Conservation (phyloP, 2,329 filamentous ascomycete genomes). For the Penicillium sp. region DNA sequence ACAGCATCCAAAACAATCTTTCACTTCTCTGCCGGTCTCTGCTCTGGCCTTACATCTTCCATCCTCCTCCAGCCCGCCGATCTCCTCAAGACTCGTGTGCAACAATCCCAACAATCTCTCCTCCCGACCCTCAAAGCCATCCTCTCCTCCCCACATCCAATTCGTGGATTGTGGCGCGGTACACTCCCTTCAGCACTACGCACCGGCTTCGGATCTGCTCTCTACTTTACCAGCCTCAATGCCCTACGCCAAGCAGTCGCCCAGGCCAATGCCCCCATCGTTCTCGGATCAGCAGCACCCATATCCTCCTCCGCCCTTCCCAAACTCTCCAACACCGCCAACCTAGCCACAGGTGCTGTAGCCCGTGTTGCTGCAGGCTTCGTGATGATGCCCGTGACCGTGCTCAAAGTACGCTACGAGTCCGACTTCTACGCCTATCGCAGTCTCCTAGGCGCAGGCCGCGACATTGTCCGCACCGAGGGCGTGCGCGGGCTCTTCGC, state of each 20-base stretch:
- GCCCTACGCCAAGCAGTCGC: conserved; percentile 66
- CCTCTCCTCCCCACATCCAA: conserved; percentile 58
- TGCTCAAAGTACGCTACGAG: conserved; percentile 95
- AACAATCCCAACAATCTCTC: conserved; percentile 70
- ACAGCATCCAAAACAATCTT: conserved; percentile 51
- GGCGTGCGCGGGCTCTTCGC: conserved; percentile 83
- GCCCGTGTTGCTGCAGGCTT: conserved; percentile 84
- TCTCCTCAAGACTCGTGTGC: conserved; percentile 90
- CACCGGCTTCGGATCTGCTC: conserved; percentile 84
- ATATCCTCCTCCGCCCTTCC: conserved; percentile 66
- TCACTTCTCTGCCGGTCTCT: conserved; percentile 83
- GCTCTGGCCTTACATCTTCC: conserved; percentile 80
- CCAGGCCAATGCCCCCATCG: conserved; percentile 36
- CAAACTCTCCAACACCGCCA: conserved; percentile 75
- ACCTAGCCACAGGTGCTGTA: conserved; percentile 75
- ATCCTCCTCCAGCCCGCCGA: conserved; percentile 91
- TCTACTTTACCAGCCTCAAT: conserved; percentile 91
- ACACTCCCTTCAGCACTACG: conserved; percentile 88
- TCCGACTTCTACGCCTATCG: conserved; percentile 78
- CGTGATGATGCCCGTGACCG: conserved; percentile 89
- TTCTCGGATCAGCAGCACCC: conserved; percentile 32
- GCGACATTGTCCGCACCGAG: conserved; percentile 67
- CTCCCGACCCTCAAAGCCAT: conserved; percentile 64
- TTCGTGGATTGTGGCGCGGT: conserved; percentile 81
- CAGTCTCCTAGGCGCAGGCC: conserved; percentile 65